phyloP scores from a whole-genome alignment of 768 basidiomycete genomes.

The Mycena galopus region DNA sequence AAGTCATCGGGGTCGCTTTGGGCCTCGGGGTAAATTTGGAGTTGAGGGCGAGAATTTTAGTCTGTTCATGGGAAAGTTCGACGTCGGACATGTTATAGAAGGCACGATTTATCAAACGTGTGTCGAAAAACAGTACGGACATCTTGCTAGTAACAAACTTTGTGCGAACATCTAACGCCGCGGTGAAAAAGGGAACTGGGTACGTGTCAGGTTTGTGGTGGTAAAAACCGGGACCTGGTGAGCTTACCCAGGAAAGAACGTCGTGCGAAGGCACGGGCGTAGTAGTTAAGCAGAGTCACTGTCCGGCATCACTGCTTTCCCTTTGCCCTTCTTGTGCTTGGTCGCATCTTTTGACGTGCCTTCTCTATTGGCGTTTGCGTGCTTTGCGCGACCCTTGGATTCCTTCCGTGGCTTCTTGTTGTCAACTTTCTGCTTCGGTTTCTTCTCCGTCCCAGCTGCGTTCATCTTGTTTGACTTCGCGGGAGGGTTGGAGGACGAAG shows the following conservation, averaged over 20 bases:
- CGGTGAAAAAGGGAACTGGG: slow-evolving; percentile 19
- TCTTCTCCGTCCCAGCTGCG: no score
- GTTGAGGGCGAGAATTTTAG: background rate
- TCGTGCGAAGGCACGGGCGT: background rate
- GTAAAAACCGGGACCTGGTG: slow-evolving; percentile 5
- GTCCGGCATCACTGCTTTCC: background rate
- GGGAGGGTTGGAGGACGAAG: background rate
- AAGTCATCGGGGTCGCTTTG: background rate
- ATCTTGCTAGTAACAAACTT: slow-evolving; percentile 24
- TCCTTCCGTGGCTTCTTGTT: background rate
- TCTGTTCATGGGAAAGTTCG: background rate
- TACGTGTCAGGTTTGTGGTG: slow-evolving; percentile 25
- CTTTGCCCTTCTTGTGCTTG: background rate
- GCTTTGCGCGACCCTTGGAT: background rate
- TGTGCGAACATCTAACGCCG: background rate
- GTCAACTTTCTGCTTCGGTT: no score
- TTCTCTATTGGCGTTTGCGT: background rate
- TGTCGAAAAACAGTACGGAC: slow-evolving; percentile 29
- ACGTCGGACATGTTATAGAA: slow-evolving; percentile 20
- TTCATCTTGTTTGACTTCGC: no score
- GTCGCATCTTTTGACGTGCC: background rate
- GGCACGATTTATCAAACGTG: slow-evolving; percentile 29
- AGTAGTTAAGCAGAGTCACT: background rate
- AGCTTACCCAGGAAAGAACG: slow-evolving; percentile 20
- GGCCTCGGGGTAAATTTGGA: background rate